Percentiles rank a stretch among this genome's conserved stretches.
These are phyloP conservation scores for Cladophialophora bantiana DNA, from an alignment of 2,329 filamentous ascomycete species.

Conservation along the genomic window DNA sequence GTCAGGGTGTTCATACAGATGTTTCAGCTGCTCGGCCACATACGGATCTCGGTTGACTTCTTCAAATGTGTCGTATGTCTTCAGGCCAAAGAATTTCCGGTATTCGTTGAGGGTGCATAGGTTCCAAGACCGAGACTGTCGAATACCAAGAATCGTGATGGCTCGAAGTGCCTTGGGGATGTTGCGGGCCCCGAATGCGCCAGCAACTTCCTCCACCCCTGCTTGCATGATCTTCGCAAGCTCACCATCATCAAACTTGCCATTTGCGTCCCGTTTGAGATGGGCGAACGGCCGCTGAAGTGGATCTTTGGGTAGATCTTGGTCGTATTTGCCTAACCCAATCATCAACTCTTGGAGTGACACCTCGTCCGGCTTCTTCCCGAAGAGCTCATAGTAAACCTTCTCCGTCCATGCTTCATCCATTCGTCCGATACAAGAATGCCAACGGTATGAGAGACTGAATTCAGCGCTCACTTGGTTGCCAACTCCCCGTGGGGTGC, in stretches of 20 bases:
- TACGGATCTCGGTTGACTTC: conserved; percentile 81
- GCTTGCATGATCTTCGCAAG: conserved; percentile 72
- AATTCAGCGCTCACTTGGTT: conserved; percentile 87
- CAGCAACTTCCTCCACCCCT: conserved; percentile 72
- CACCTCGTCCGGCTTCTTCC: conserved; percentile 64
- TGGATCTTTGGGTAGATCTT: conserved; percentile 69
- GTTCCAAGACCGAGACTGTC: conserved; percentile 79
- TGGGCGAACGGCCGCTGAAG: conserved; percentile 71
- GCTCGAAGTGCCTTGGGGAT: conserved; percentile 76
- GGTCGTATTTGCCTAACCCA: conserved; percentile 70
- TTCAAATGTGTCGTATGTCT: conserved; percentile 77
- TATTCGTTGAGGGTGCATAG: conserved; percentile 83
- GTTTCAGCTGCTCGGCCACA: conserved; percentile 69
- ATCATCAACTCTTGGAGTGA: conserved; percentile 66
- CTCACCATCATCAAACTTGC: conserved; percentile 76
- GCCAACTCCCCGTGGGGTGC: conserved; percentile 73
- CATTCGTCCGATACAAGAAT: conserved; percentile 74
- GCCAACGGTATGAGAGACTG: conserved; percentile 87
- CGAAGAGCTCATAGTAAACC: conserved; percentile 69
- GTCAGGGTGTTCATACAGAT: conserved; percentile 75
- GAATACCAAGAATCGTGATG: conserved; percentile 80
- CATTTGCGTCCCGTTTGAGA: conserved; percentile 69
- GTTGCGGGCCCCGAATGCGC: conserved; percentile 75
- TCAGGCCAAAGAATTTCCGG: conserved; percentile 79
- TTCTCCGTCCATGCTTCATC: conserved; percentile 84